These are phyloP conservation scores for Aspergillus steynii DNA, from an alignment of 495 filamentous ascomycete species.

Conservation along the genomic window DNA sequence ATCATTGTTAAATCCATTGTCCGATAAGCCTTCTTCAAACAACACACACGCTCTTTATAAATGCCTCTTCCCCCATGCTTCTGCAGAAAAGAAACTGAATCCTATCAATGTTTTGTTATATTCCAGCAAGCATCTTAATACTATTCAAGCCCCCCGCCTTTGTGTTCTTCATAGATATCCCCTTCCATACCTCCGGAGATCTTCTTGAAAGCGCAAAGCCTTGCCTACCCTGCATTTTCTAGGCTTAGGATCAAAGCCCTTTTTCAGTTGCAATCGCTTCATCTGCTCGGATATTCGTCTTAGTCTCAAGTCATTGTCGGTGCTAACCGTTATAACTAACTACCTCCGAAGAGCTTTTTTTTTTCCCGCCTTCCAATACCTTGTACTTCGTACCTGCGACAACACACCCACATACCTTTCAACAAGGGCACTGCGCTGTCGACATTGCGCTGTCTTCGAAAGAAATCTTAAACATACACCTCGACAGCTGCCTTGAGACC, in stretches of 20 bases:
- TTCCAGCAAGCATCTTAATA: not conserved
- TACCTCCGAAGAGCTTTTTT: not conserved
- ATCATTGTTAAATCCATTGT: constrained; percentile 4
- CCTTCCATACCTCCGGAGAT: not conserved
- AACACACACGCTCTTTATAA: not conserved
- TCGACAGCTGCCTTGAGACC: not conserved
- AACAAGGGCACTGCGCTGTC: not conserved
- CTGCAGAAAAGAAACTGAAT: not conserved
- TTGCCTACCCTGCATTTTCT: not conserved
- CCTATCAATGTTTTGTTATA: not conserved
- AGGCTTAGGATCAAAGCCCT: not conserved
- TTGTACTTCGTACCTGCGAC: not conserved
- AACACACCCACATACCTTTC: not conserved
- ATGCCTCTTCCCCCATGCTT: not conserved
- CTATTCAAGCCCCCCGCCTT: not conserved
- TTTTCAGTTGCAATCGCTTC: not conserved
- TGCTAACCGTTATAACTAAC: not conserved
- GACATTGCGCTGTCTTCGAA: not conserved
- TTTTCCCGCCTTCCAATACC: not conserved
- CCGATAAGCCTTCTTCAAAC: not conserved
- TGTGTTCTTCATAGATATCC: not conserved
- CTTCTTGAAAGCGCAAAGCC: not conserved
- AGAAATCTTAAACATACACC: not conserved
- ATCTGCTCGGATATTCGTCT: not conserved
- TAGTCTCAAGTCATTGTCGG: not conserved